A percentile compares a stretch with the other conserved stretches of the same genome.
phyloP scores from a whole-genome alignment of 2,329 filamentous ascomycete genomes.

The Rhynchosporium secalis region DNA sequence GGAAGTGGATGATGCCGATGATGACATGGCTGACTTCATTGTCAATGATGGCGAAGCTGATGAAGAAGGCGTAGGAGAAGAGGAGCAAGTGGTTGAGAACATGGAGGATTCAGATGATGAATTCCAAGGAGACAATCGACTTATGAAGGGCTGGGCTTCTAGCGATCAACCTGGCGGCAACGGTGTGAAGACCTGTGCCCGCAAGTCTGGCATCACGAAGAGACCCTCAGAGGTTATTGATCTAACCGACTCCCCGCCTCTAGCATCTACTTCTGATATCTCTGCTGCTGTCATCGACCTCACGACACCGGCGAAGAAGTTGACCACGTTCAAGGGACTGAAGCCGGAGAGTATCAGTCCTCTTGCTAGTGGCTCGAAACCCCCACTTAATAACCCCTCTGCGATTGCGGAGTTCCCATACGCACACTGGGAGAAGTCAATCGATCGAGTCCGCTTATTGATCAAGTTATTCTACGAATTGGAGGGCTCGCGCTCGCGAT shows the following conservation, averaged over 20 bases:
- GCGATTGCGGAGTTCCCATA: conserved; percentile 30
- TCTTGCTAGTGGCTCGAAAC: neutral
- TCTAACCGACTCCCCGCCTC: conserved; percentile 23
- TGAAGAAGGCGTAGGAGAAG: conserved; percentile 16
- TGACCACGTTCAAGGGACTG: neutral
- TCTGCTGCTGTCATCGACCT: neutral
- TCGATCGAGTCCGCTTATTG: conserved; percentile 43
- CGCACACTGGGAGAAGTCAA: conserved; percentile 26
- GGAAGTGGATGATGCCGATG: conserved; percentile 42
- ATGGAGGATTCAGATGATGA: conserved; percentile 17
- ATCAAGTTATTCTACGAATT: conserved; percentile 45
- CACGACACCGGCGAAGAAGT: conserved; percentile 5
- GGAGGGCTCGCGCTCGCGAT: neutral
- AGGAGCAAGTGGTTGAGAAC: conserved; percentile 19
- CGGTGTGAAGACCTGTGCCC: conserved; percentile 1
- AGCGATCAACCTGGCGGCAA: neutral
- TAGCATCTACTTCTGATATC: neutral
- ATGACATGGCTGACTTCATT: conserved; percentile 52
- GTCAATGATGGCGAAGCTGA: conserved; percentile 39
- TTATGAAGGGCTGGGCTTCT: neutral
- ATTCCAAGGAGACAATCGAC: conserved; percentile 17
- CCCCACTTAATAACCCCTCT: conserved; percentile 29
- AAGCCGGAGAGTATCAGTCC: neutral
- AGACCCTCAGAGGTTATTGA: conserved; percentile 23
- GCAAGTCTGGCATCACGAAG: neutral